These are phyloP conservation scores for Penicillium psychrosexuale DNA, from an alignment of 2,329 filamentous ascomycete genomes.

Conservation along the genomic window DNA sequence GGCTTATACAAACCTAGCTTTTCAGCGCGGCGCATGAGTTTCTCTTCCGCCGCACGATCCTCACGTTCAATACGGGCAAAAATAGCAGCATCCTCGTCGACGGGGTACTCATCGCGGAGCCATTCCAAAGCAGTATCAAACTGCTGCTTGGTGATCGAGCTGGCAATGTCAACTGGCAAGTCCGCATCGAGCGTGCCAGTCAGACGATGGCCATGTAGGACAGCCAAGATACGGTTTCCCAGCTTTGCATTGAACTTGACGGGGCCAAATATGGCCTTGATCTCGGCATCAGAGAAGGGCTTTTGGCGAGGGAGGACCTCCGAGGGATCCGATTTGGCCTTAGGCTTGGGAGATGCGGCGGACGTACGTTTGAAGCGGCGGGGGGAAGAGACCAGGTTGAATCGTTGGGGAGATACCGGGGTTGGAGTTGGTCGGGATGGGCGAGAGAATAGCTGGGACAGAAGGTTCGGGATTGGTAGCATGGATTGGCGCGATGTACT, in stretches of 20 bases:
- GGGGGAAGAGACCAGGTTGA: constrained; percentile 2
- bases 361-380: constrained; percentile 24
- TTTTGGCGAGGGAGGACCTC: constrained; percentile 22
- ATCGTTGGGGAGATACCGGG: not conserved
- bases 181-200: constrained; percentile 46
- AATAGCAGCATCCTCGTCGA: constrained; percentile 51
- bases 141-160: constrained; percentile 31
- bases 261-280: constrained; percentile 37
- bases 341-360: constrained; percentile 10
- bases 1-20: constrained; percentile 43
- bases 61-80: constrained; percentile 43
- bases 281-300: constrained; percentile 33
- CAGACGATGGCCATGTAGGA: constrained; percentile 45
- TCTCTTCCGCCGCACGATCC: constrained; percentile 38
- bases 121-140: constrained; percentile 41
- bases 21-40: constrained; percentile 38
- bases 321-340: constrained; percentile 8
- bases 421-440: not conserved
- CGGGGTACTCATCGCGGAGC: constrained; percentile 41
- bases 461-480: constrained; percentile 1
- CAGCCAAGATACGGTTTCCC: constrained; percentile 39
- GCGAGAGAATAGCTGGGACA: not conserved
- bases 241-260: constrained; percentile 27
- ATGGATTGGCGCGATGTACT: constrained; percentile 15
- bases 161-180: constrained; percentile 40